Base-by-base conservation (phyloP, 2,329 filamentous ascomycete species). In the Alternaria sp. region DNA sequence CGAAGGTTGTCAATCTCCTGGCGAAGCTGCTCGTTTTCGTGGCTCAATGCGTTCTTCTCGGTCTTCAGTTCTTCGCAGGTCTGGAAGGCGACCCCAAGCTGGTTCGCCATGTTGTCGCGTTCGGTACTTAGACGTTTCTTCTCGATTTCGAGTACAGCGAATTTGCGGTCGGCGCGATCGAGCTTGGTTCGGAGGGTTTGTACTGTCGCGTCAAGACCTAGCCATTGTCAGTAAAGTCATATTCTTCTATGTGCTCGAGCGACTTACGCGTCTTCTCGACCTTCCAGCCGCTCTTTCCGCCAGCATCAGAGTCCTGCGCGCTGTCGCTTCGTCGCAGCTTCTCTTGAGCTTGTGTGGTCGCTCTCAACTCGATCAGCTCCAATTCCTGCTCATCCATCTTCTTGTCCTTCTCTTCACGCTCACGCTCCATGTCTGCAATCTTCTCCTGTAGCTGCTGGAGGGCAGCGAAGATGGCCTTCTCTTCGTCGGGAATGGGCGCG, bases 91-190 rank as follows among this genome's bases (percentile, higher is more conserved):
- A 88, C 84, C 26, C 87, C 86, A 6, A 90, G 83, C 70, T 90
- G 89, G 55, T 84, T 85, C 53, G 90, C 83, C 41, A 90, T 86
- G 50, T 88, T 87, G 68, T 92, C 89, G 28, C 89, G 86, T 77
- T 92, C 90, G 28, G 87, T 84, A 4, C 84, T 84, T 45, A 91
- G 79, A 4, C 88, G 86, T 65, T 90, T 87, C 62, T 87, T 88
- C 65, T 89, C 86, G 56, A 89, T 88, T 55, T 91, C 88, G 37
- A 86, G 84, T n/a, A 88, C 83, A 64, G 85, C 87, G 23, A 87
- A 82, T 72, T 90, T 90, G 47, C 87, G 87, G 58, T 89, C 88
- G 41, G 87, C 84, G 66, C 89, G 85, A 63, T 90, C 88, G 2
- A 92, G 81, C 15, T 87, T 88, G 8, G 85, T 82, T 70, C 90